A percentile compares a stretch with the other conserved stretches of the same genome.
These are phyloP conservation scores for Viola pubescens DNA, from an alignment of 441 rosid species.

Conservation along the genomic window DNA sequence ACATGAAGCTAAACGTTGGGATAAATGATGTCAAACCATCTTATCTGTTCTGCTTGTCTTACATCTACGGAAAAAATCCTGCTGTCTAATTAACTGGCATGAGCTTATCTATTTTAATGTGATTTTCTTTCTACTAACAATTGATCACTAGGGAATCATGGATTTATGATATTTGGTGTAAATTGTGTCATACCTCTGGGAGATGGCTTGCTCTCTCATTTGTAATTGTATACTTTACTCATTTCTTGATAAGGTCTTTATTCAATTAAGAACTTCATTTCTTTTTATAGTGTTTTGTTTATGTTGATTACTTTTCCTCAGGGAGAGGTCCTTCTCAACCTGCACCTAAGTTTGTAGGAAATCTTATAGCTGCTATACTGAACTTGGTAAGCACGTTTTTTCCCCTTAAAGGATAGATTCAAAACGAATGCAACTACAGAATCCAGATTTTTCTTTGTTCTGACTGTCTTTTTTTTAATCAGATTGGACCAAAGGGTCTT, in stretches of 20 bases:
- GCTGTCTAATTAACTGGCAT: too few species aligned
- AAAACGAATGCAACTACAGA: not conserved
- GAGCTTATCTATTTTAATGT: too few species aligned
- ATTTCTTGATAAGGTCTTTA: not conserved
- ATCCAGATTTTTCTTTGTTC: conserved; percentile 3
- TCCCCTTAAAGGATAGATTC: not conserved
- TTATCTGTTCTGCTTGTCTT: too few species aligned
- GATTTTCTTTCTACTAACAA: too few species aligned
- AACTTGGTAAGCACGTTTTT: conserved; percentile 52
- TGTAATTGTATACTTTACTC: not conserved
- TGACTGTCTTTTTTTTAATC: conserved; percentile 20
- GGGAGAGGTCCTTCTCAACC: conserved; percentile 93
- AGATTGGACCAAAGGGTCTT: conserved; percentile 94
- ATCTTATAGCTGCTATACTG: conserved; percentile 65
- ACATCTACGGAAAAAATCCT: too few species aligned
- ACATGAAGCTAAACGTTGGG: too few species aligned
- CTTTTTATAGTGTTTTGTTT: not conserved
- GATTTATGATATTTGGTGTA: too few species aligned
- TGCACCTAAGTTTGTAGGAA: conserved; percentile 72
- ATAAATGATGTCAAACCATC: too few species aligned
- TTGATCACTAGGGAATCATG: too few species aligned
- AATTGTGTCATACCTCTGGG: too few species aligned
- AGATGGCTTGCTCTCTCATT: not conserved
- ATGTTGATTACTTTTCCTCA: conserved; percentile 19
- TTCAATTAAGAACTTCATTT: not conserved